Evolutionary conservation across 2,329 filamentous ascomycete species (phyloP), one percentile per base, ranked within the genome.

Genomic region (Exutisphaerella laricina): DNA sequence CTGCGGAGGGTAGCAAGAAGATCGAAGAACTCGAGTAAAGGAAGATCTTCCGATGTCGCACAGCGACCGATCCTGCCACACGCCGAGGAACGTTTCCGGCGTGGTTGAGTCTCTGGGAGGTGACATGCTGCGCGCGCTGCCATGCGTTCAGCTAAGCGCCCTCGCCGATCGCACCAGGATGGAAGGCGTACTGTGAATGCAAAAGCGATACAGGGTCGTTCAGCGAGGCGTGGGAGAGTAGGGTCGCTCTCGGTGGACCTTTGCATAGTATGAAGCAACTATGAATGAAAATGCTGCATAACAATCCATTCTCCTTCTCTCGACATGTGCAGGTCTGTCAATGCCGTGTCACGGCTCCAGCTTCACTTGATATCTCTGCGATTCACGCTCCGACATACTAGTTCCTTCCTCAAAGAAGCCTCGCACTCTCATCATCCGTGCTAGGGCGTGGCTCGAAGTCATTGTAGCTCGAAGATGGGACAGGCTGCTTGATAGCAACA

Each of bases 1-100:
- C n/a, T n/a, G 33, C 59, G 49, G 66, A 65, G 52, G 60, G 61
- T 49, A 54, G 49, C 39, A 51, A 51, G 49, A 70, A 71, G 67
- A 71, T 72, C 48, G 67, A 72, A 59, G 70, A 72, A 57, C 65
- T 72, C 36, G 60, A 62, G 53, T 64, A 60, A 49, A 48, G 6
- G 12, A 26, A 12, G 23, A 26, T 26, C 6, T 12, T 12, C 23
- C 6, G 12, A 26, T 26, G 6, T 26, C 23, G 23, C 23, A 7
- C 6, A 7, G 12, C 23, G 23, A 26, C 6, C 6, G 23, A n/a
- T n/a, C 23, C 6, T 26, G 6, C 6, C 23, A 26, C 23, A 26
- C 6, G 12, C 23, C 6, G 23, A 6, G 6, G 12, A 26, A 26
- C n/a, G n/a, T n/a, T n/a, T n/a, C n/a, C n/a, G n/a, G n/a, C n/a